Evolutionary conservation across 192 early-diverging fungal species (phyloP).

Genomic region (Nowakowskiella sp.): DNA sequence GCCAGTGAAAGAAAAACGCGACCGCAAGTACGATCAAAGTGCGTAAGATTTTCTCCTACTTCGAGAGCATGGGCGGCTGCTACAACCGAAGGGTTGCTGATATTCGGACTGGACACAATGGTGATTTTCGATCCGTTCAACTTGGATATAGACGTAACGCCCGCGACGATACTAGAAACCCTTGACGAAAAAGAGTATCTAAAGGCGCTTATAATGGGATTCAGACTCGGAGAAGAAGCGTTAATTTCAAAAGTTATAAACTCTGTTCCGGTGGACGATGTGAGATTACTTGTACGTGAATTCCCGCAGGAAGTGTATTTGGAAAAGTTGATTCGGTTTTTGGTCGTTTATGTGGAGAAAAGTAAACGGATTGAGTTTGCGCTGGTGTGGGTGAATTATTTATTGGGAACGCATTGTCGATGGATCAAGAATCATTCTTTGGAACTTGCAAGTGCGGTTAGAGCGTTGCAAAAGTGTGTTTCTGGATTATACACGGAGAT

Average conservation of each 20-base stretch:
- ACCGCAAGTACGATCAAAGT: conserved; percentile 75
- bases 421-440: conserved; percentile 34
- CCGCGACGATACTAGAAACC: conserved; percentile 70
- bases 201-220: conserved; percentile 82
- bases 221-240: conserved; percentile 80
- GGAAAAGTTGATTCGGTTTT: conserved; percentile 72
- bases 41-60: conserved; percentile 87
- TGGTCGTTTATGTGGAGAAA: conserved; percentile 70
- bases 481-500: conserved; percentile 37
- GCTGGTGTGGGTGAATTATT: conserved; percentile 67
- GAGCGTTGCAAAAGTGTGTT: conserved; percentile 67
- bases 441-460: conserved; percentile 43
- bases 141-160: conserved; percentile 93
- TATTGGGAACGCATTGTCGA: conserved; percentile 67
- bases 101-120: conserved; percentile 91
- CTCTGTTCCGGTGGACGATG: conserved; percentile 64
- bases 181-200: conserved; percentile 68
- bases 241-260: conserved; percentile 76
- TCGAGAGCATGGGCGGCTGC: conserved; percentile 93
- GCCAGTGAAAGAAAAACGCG: conserved; percentile 65
- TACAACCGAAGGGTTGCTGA: conserved; percentile 87
- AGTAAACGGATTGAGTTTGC: conserved; percentile 83
- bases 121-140: conserved; percentile 97
- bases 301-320: conserved; percentile 84
- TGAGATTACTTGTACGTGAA: conserved; percentile 61